Evolutionary conservation across 2,329 filamentous ascomycete species (phyloP).

Genomic region (Colletotrichum tropicicola): DNA sequence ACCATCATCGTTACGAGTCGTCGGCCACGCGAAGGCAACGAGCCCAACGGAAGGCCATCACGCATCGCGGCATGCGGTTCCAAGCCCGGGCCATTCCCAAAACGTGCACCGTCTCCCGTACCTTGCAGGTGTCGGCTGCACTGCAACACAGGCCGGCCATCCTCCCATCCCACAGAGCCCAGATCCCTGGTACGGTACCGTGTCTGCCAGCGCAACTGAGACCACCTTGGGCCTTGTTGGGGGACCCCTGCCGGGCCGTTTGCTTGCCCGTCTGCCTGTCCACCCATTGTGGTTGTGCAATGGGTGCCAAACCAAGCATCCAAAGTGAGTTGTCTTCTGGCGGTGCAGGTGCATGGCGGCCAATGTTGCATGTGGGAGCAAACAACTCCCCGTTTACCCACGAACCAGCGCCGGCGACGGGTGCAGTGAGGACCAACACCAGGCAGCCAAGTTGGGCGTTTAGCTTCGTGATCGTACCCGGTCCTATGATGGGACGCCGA

Average conservation of each 20-base stretch:
- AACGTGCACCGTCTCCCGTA: constrained; percentile 26
- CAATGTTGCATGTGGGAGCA: constrained; percentile 18
- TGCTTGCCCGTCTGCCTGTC: background rate
- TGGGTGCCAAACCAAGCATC: constrained; percentile 1
- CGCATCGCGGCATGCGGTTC: constrained; percentile 1
- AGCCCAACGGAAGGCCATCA: background rate
- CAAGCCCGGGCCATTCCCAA: constrained; percentile 20
- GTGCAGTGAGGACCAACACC: background rate
- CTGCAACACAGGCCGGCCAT: constrained; percentile 20
- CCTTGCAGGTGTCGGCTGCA: constrained; percentile 27
- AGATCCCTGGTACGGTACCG: constrained; percentile 27
- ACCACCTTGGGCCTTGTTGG: background rate
- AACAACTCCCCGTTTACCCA: no score
- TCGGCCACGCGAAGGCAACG: constrained; percentile 11
- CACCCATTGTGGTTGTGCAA: background rate
- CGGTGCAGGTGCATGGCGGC: constrained; percentile 6
- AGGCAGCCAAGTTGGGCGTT: no score
- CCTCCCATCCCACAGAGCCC: constrained; percentile 13
- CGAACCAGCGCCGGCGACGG: no score
- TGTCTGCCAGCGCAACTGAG: background rate
- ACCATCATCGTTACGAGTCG: constrained; percentile 10
- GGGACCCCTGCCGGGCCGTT: background rate
- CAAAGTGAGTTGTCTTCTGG: no score
- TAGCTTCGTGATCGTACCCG: no score
- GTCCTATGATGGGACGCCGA: no score